These are phyloP conservation scores for Solanum arcanum DNA, from an alignment of 257 asterid genomes.

Conservation along the genomic window DNA sequence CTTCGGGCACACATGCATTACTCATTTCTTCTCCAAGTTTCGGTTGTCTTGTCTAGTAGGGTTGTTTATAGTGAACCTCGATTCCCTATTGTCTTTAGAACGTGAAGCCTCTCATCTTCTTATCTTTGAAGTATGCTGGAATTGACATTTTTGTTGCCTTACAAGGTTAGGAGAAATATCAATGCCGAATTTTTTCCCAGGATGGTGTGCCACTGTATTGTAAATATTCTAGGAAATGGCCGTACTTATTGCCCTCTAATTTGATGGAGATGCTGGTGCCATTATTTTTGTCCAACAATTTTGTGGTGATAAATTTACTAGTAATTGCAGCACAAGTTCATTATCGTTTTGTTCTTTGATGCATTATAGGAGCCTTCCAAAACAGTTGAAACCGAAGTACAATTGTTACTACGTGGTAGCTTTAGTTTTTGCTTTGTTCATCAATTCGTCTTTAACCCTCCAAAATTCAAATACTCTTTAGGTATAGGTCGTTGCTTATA, in stretches of 20 bases:
- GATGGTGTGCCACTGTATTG: neutral
- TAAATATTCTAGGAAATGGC: neutral
- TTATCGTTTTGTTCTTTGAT: neutral
- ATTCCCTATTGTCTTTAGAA: neutral
- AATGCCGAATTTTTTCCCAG: neutral
- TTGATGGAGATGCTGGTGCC: neutral
- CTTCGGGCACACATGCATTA: neutral
- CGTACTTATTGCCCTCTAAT: neutral
- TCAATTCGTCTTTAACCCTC: neutral
- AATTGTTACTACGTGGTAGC: neutral
- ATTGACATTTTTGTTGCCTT: neutral
- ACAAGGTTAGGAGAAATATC: neutral
- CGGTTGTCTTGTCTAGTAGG: neutral
- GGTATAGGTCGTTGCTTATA: neutral
- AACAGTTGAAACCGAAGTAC: neutral
- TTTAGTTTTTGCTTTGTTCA: neutral
- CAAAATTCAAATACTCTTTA: neutral
- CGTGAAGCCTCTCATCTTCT: neutral
- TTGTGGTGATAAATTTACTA: neutral
- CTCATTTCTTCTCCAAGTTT: neutral
- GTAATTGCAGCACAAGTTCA: neutral
- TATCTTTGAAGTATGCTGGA: neutral
- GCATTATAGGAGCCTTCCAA: no score
- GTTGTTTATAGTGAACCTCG: neutral
- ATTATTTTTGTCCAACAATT: neutral